Conservation (phyloP, 306 rosid species). For the Begonia loranthoides region DNA sequence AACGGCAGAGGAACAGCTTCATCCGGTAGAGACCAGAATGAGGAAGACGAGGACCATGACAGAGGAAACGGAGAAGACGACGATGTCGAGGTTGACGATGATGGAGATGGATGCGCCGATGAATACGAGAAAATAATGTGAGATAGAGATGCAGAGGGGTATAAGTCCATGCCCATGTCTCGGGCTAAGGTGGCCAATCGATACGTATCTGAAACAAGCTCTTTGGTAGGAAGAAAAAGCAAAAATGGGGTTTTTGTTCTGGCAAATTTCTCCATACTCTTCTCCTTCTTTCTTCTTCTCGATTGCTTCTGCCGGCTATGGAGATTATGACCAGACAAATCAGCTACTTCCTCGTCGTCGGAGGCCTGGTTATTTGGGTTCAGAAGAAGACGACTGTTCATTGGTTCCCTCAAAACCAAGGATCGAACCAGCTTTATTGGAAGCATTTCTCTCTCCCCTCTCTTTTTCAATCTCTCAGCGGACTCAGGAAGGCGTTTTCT, state of each 20-base stretch:
- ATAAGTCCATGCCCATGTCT: conserved; percentile 40
- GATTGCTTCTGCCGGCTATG: conserved; percentile 7
- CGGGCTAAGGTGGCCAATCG: conserved; percentile 52
- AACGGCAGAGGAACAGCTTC: conserved; percentile 55
- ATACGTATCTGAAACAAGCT: conserved; percentile 35
- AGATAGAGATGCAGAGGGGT: conserved; percentile 55
- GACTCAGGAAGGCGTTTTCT: too few species aligned
- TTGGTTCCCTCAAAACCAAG: conserved; percentile 38
- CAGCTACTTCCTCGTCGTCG: neutral
- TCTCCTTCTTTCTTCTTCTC: conserved; percentile 2
- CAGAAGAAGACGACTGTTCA: conserved; percentile 26
- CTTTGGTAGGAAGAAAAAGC: conserved; percentile 42
- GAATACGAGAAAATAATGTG: conserved; percentile 49
- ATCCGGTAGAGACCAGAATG: conserved; percentile 11
- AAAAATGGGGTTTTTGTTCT: conserved; percentile 26
- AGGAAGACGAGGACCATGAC: conserved; percentile 21
- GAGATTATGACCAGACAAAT: neutral
- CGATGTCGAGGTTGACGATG: conserved; percentile 18
- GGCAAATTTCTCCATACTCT: neutral
- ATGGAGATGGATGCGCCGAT: conserved; percentile 11
- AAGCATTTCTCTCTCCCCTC: conserved; percentile 28
- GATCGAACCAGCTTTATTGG: conserved; percentile 60
- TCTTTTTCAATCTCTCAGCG: neutral
- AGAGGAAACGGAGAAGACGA: conserved; percentile 18
- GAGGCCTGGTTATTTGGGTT: conserved; percentile 5